Evolutionary conservation across 768 basidiomycete genomes (phyloP).

Genomic region (Tubosaeta sp.): DNA sequence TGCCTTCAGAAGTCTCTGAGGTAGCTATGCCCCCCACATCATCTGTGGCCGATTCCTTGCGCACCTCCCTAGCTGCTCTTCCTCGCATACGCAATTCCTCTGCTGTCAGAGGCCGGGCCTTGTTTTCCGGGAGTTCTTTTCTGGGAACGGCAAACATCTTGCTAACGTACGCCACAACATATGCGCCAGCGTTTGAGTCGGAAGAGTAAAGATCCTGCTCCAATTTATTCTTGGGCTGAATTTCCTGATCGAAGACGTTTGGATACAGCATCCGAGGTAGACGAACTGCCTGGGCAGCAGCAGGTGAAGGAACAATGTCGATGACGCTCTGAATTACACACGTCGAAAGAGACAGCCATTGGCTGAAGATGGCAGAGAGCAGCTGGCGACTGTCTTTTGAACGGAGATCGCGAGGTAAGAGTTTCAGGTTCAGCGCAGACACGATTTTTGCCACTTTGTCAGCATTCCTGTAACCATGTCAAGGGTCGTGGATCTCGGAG

Average conservation of each 20-base stretch:
- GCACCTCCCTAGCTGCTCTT: constrained; percentile 46
- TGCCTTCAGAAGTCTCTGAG: constrained; percentile 2
- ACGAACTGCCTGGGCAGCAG: constrained; percentile 72
- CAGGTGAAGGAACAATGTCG: constrained; percentile 89
- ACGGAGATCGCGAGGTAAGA: constrained; percentile 84
- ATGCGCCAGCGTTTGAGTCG: constrained; percentile 50
- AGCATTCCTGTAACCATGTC: constrained; percentile 57
- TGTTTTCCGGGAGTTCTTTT: constrained; percentile 82
- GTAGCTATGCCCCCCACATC: constrained; percentile 11
- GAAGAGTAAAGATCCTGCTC: constrained; percentile 81
- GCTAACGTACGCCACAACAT: constrained; percentile 83
- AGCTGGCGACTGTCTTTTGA: constrained; percentile 86
- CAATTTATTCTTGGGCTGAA: constrained; percentile 70
- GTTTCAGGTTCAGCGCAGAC: constrained; percentile 71
- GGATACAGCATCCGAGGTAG: constrained; percentile 93
- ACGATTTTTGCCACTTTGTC: constrained; percentile 91
- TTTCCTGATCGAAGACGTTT: constrained; percentile 54
- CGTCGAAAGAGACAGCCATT: constrained; percentile 94
- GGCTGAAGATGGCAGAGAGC: constrained; percentile 82
- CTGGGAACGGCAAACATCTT: constrained; percentile 95
- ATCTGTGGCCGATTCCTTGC: constrained; percentile 30
- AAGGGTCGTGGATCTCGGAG: neutral
- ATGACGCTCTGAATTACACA: constrained; percentile 89
- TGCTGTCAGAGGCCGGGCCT: constrained; percentile 68
- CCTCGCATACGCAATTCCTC: constrained; percentile 78